Base-by-base conservation (phyloP, 202 grass and related monocot species). In the Saccharum hybrid region DNA sequence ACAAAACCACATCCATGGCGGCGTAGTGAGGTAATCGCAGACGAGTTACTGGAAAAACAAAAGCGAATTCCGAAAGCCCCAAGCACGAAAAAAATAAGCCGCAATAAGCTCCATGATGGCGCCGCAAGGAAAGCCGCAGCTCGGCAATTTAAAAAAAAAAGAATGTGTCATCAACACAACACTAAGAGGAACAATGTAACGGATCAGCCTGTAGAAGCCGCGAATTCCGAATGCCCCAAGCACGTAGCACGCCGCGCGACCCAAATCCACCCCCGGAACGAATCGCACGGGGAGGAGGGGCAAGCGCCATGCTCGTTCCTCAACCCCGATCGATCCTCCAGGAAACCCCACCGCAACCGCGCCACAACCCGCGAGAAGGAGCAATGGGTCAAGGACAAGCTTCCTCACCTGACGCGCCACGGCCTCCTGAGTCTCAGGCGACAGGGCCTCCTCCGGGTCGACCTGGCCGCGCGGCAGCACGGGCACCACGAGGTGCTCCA, bases 401-500 rank as follows among this genome's bases (percentile, higher is more conserved):
- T 0, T 21, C 16, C 72, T 79, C 72, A 94, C 92, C 90, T 97
- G 88, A 39, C 74, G 88, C 63, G 90, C 86, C 5, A 91, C 80
- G 45, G 7, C 15, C 4, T 89, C 39, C 66, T 97, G 85, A 16
- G 88, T 63, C 67, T 88, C 61, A 34, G 66, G 63, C 14, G 84
- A 3, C 66, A 76, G 51, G 23, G 62, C 21, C 30, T 21, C 63
- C 60, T n/a, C 26, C 21, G 2, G 30, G 66, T 26, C 15, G 40
- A 45, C 15, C 10, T 36, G 48, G 33, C 21, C 34, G 45, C 73
- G 76, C 49, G 72, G 79, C 18, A 94, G 88, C 14, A 68, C 75
- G 18, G 92, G 88, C 62, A 7, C 6, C 39, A 97, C 86, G 19
- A 97, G 86, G 62, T 88, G 64, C 14, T 90, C 90, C 26, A 97